Percentiles rank a stretch among this genome's conserved stretches.
These are phyloP conservation scores for Fomitopsis palustris DNA, from an alignment of 1,284 basidiomycete species.

Conservation along the genomic window DNA sequence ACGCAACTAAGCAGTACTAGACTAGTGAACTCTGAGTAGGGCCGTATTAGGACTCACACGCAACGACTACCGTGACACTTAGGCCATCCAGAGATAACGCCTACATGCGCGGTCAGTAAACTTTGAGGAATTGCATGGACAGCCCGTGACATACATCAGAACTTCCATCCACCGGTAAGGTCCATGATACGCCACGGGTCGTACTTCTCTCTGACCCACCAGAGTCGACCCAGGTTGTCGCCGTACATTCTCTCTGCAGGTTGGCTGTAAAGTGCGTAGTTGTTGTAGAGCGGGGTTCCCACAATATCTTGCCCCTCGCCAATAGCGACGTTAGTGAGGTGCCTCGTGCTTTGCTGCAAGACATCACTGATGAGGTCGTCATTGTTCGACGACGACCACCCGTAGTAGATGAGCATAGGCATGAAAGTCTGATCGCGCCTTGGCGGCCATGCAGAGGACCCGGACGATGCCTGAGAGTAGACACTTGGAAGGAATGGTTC, in stretches of 20 bases:
- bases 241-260: slow-evolving; percentile 45
- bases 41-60: no score
- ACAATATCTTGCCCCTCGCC: slow-evolving; percentile 39
- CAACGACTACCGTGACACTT: no score
- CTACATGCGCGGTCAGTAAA: no score
- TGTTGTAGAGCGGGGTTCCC: slow-evolving; percentile 37
- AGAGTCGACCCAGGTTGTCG: slow-evolving; percentile 38
- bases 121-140: no score
- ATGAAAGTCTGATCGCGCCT: slow-evolving; percentile 34
- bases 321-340: slow-evolving; percentile 35
- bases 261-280: slow-evolving; percentile 49
- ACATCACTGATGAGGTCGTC: slow-evolving; percentile 40
- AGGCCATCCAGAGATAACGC: no score
- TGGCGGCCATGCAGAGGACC: slow-evolving; percentile 44
- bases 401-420: slow-evolving; percentile 47
- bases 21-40: no score
- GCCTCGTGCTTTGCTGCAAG: slow-evolving; percentile 33
- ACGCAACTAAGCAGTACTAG: no score
- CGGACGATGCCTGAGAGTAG: slow-evolving; percentile 34
- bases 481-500: slow-evolving; percentile 51
- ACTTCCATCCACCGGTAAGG: slow-evolving; percentile 51
- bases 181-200: slow-evolving; percentile 54
- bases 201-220: slow-evolving; percentile 35
- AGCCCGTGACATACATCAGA: slow-evolving; percentile 8
- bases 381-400: slow-evolving; percentile 33